Percentiles rank a stretch among this genome's conserved stretches.
Evolutionary conservation across 2,329 filamentous ascomycete species (phyloP).

Genomic region (Colletotrichum sp.): DNA sequence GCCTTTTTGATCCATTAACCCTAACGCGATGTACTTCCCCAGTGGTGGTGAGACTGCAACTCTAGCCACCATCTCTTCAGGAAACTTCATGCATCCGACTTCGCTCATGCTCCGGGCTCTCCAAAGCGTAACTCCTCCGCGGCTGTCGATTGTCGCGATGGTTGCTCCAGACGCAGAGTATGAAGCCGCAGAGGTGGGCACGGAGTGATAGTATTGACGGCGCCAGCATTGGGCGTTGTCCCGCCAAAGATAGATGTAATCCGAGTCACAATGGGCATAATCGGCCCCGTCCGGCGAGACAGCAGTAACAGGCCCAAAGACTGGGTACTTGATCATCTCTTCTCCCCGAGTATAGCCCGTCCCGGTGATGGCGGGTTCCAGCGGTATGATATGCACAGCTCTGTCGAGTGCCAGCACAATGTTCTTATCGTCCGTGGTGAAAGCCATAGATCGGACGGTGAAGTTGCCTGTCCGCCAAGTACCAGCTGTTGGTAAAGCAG

Average conservation of each 20-base stretch:
- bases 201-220: background rate
- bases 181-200: background rate
- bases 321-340: background rate
- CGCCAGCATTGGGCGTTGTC: background rate
- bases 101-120: background rate
- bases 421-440: background rate
- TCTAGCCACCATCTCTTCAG: background rate
- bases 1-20: background rate
- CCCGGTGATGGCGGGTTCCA: background rate
- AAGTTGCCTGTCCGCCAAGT: slow-evolving; percentile 1
- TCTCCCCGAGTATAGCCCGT: background rate
- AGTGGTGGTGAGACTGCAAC: background rate
- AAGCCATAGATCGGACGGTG: background rate
- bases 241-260: background rate
- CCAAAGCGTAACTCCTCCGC: background rate
- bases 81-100: background rate
- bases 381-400: background rate
- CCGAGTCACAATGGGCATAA: background rate
- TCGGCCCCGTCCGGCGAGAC: background rate
- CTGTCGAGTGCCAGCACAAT: background rate
- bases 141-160: background rate
- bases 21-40: background rate
- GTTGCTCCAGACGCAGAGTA: background rate
- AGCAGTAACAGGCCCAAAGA: background rate
- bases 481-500: background rate